Evolutionary conservation across 441 rosid species (phyloP).

Genomic region (Arabidopsis lyrata): DNA sequence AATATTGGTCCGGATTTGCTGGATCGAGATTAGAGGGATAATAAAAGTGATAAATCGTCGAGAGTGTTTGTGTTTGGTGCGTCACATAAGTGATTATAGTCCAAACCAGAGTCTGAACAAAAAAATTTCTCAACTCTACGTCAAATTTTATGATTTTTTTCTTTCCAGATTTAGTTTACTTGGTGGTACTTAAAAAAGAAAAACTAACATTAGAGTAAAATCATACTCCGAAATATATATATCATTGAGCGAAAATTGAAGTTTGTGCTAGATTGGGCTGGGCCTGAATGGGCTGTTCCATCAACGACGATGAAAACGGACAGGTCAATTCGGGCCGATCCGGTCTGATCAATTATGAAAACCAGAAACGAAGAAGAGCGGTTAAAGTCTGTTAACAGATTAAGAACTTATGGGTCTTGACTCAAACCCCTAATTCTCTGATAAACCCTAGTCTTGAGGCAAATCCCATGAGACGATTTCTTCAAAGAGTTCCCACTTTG

Average conservation of each 20-base stretch:
- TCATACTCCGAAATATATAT: not conserved
- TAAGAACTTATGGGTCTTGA: not conserved
- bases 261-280: not conserved
- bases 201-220: conserved; percentile 7
- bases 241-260: too few species aligned
- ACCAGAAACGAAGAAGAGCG: conserved; percentile 23
- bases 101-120: not conserved
- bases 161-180: too few species aligned
- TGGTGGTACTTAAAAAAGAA: too few species aligned
- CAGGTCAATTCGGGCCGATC: not conserved
- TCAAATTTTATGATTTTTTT: too few species aligned
- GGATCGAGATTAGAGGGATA: not conserved
- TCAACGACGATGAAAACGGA: not conserved
- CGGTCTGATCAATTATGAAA: not conserved
- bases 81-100: conserved; percentile 13
- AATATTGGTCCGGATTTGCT: conserved; percentile 24
- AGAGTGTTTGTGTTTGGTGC: conserved; percentile 14
- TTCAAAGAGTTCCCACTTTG: conserved; percentile 32
- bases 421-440: conserved; percentile 21
- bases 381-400: not conserved
- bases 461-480: conserved; percentile 39
- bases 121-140: too few species aligned
- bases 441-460: conserved; percentile 30
- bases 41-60: conserved; percentile 5
- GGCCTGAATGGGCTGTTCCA: conserved; percentile 12